These are phyloP conservation scores for Solanum bulbocastanum DNA, from an alignment of 257 asterid species.

Conservation along the genomic window DNA sequence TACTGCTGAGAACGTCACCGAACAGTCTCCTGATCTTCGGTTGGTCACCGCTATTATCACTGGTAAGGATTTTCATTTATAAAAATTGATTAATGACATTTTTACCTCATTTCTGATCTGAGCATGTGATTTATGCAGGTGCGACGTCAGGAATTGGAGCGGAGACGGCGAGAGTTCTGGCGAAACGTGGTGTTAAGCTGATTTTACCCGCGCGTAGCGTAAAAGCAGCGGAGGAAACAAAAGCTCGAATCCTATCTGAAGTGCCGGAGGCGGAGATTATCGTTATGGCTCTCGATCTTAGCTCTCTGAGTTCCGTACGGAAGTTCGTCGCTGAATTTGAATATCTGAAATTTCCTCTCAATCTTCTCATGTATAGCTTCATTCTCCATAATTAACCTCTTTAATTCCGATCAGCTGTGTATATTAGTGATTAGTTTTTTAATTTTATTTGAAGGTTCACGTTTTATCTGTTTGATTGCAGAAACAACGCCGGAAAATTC, in stretches of 20 bases:
- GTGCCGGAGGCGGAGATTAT: constrained; percentile 53
- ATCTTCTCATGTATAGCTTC: constrained; percentile 61
- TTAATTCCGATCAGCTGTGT: background rate
- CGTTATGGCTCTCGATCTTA: constrained; percentile 81
- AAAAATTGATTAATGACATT: background rate
- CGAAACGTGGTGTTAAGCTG: constrained; percentile 76
- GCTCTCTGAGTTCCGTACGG: constrained; percentile 61
- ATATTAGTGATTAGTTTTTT: background rate
- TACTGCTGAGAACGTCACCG: constrained; percentile 76
- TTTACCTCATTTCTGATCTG: background rate
- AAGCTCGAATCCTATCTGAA: constrained; percentile 53
- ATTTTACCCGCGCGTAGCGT: constrained; percentile 68
- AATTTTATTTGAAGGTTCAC: background rate
- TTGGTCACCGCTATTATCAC: constrained; percentile 77
- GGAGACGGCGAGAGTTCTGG: constrained; percentile 85
- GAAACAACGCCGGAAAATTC: constrained; percentile 97
- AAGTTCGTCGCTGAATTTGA: constrained; percentile 59
- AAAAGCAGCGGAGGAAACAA: constrained; percentile 76
- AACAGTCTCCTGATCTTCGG: constrained; percentile 35
- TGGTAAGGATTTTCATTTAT: constrained; percentile 14
- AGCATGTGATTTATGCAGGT: constrained; percentile 17
- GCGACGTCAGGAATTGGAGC: constrained; percentile 98
- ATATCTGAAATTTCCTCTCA: constrained; percentile 59
- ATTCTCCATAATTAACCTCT: background rate
- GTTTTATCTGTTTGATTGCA: constrained; percentile 7